Evolutionary conservation across 768 basidiomycete species (phyloP), one percentile per base, ranked within the genome.

Genomic region (Phlebiopsis flavidoalba): DNA sequence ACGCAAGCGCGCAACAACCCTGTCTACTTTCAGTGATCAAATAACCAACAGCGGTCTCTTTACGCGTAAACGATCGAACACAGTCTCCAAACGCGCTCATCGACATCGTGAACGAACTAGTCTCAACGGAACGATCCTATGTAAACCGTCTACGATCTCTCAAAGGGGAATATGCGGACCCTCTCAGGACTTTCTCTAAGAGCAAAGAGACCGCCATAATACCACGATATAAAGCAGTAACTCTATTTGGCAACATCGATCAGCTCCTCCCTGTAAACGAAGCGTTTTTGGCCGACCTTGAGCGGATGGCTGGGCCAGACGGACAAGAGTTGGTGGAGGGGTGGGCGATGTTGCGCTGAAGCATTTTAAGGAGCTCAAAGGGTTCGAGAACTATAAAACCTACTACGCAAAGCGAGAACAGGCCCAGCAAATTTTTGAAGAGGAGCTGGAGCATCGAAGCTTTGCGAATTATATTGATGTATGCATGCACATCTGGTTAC

Each of bases 331-430:
- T 75, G 21, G 80, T 87, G 47, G 82, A 24, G 84, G 86, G 8
- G 79, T 97, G 7, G 95, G 94, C 10, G 93, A 95, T 69, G 87
- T 96, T 52, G 86, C 88, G 21, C 74, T 96, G 60, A 83, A 82
- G 60, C 95, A 98, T 77, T 92, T 98, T 75, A 92, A 88, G 68
- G 86, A 89, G 17, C 73, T 88, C 43, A 79, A 81, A 57, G 93
- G 92, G 2, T 96, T 98, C 68, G 94, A 97, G 65, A 87, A 90
- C 64, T 98, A 97, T 73, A 89, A 84, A 66, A 87, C 89, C 66
- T 98, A 93, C 73, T 95, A 96, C 66, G 83, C 85, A 66, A 95
- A 95, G 70, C 86, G 94, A 54, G 95, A 96, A 75, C 93, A 96
- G 67, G 93, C 93, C 0, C 95, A 96, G 71, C 72, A 78, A 35